These are phyloP conservation scores for Kurtzmaniella quercitrusa DNA, from an alignment of 1,139 yeast genomes.

Conservation along the genomic window DNA sequence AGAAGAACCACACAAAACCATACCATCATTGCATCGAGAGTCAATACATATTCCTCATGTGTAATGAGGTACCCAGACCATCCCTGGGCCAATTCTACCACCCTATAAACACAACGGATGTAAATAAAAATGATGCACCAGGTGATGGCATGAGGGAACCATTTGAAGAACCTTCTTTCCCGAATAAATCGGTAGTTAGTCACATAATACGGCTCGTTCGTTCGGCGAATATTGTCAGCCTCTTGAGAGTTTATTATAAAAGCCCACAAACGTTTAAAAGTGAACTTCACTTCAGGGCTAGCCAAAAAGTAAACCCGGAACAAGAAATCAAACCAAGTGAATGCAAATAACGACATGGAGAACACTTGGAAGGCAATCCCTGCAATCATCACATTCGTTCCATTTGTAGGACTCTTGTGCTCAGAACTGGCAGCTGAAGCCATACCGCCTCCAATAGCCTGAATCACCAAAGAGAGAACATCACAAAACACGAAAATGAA, in stretches of 20 bases:
- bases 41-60: conserved; percentile 24
- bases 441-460: conserved; percentile 35
- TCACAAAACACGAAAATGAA: conserved; percentile 34
- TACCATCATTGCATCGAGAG: conserved; percentile 24
- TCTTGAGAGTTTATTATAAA: conserved; percentile 16
- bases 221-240: conserved; percentile 13
- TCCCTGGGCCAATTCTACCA: conserved; percentile 28
- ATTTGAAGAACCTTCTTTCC: conserved; percentile 15
- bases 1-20: conserved; percentile 17
- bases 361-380: conserved; percentile 37
- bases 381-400: conserved; percentile 34
- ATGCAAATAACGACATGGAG: conserved; percentile 31
- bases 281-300: conserved; percentile 11
- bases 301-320: conserved; percentile 20
- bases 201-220: conserved; percentile 18
- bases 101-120: conserved; percentile 28
- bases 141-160: conserved; percentile 21
- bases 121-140: conserved; percentile 21
- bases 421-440: conserved; percentile 23
- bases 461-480: conserved; percentile 26
- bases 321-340: conserved; percentile 24
- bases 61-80: conserved; percentile 33
- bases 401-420: conserved; percentile 16
- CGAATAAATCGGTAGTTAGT: conserved; percentile 14
- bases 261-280: conserved; percentile 9